Percentiles rank a stretch among this genome's conserved stretches.
Conservation (phyloP, 129 eudicot genomes). For the Centaurea solstitialis region DNA sequence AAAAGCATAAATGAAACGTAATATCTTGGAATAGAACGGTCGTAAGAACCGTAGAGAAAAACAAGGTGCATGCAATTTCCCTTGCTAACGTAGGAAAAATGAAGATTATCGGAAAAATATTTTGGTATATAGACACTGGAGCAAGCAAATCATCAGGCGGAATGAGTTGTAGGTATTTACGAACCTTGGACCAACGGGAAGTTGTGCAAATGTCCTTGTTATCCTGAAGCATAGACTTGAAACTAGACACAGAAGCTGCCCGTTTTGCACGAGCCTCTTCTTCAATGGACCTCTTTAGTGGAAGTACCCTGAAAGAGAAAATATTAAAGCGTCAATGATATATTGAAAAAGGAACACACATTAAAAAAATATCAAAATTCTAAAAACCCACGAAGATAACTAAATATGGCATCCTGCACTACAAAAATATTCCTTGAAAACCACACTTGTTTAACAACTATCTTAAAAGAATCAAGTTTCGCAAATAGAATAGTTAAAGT, state of each 20-base stretch:
- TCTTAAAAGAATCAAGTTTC: slow-evolving; percentile 1
- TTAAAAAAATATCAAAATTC: neutral
- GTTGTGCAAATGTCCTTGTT: slow-evolving; percentile 58
- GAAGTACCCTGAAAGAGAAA: slow-evolving; percentile 58
- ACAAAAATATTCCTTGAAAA: slow-evolving; percentile 19
- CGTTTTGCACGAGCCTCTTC: slow-evolving; percentile 84
- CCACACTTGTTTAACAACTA: too few species aligned
- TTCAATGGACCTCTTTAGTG: slow-evolving; percentile 69
- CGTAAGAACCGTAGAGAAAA: neutral
- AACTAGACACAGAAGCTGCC: slow-evolving; percentile 64
- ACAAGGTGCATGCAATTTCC: neutral
- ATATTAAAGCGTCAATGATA: neutral
- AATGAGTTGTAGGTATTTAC: slow-evolving; percentile 14
- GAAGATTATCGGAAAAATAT: neutral
- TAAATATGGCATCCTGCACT: slow-evolving; percentile 7
- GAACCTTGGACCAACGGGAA: slow-evolving; percentile 96
- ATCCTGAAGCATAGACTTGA: slow-evolving; percentile 82
- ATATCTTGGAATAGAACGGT: neutral
- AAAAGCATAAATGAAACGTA: neutral
- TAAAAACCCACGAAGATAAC: slow-evolving; percentile 15
- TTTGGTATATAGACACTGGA: neutral
- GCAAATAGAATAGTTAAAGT: neutral
- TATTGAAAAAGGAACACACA: neutral
- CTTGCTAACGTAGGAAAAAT: neutral
- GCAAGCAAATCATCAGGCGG: neutral